These are phyloP conservation scores for Paracamarosporium sp. DNA, from an alignment of 2,329 filamentous ascomycete genomes.

Conservation along the genomic window DNA sequence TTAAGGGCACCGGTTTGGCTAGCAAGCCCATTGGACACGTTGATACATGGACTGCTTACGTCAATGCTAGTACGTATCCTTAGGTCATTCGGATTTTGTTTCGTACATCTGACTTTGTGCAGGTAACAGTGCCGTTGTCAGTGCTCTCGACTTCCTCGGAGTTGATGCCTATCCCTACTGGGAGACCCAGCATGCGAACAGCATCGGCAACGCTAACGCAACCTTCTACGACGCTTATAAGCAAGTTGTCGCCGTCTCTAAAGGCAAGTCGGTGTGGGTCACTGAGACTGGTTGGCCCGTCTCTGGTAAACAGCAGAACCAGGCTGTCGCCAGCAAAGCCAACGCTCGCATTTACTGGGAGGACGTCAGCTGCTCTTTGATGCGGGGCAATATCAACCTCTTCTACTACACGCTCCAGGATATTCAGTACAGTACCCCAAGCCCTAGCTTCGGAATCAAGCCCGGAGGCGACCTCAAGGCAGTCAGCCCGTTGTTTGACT, in stretches of 20 bases:
- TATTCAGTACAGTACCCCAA: constrained; percentile 62
- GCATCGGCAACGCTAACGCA: constrained; percentile 66
- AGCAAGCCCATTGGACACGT: constrained; percentile 77
- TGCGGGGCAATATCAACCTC: constrained; percentile 62
- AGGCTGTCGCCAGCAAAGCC: constrained; percentile 65
- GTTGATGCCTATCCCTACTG: constrained; percentile 88
- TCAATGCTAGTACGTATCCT: constrained; percentile 62
- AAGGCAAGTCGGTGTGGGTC: constrained; percentile 79
- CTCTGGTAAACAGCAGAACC: constrained; percentile 66
- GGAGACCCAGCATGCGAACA: constrained; percentile 65
- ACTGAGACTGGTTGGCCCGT: constrained; percentile 91
- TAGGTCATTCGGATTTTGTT: background rate
- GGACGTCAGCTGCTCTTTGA: constrained; percentile 73
- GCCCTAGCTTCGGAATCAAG: constrained; percentile 75
- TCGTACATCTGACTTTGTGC: background rate
- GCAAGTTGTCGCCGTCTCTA: constrained; percentile 64
- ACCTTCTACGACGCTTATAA: constrained; percentile 74
- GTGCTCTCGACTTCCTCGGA: constrained; percentile 78
- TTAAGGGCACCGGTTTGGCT: constrained; percentile 67
- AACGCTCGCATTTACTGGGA: constrained; percentile 86
- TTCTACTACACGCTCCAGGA: constrained; percentile 82
- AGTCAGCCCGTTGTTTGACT: constrained; percentile 41
- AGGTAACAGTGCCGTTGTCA: constrained; percentile 71
- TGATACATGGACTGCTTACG: constrained; percentile 79
- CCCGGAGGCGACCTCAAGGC: constrained; percentile 49